These are phyloP conservation scores for Fusarium avenaceum DNA, from an alignment of 2,329 filamentous ascomycete species.

Conservation along the genomic window DNA sequence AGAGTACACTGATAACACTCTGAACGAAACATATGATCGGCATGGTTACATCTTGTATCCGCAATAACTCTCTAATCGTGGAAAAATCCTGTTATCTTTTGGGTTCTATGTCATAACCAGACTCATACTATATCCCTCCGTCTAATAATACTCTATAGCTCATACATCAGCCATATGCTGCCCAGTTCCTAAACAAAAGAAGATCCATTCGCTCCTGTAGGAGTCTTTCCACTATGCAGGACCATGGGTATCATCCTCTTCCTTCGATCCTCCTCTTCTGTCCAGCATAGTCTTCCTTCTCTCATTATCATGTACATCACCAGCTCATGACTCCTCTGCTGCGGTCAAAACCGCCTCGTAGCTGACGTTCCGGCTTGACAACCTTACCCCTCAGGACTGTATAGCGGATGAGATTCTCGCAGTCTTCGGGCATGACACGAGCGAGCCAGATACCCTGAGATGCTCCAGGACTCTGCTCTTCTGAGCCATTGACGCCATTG, in stretches of 20 bases:
- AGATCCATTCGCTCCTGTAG: slow-evolving; percentile 1
- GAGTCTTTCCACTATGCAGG: slow-evolving; percentile 3
- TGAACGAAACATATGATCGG: slow-evolving; percentile 5
- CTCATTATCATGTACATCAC: slow-evolving; percentile 61
- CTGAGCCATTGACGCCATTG: slow-evolving; percentile 23
- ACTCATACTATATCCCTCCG: slow-evolving; percentile 6
- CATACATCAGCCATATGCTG: slow-evolving; percentile 8
- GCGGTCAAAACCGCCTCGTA: slow-evolving; percentile 92
- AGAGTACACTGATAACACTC: not conserved
- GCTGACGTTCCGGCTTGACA: slow-evolving; percentile 86
- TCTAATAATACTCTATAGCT: not conserved
- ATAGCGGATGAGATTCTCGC: slow-evolving; percentile 90
- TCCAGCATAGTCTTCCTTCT: not conserved
- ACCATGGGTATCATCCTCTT: slow-evolving; percentile 17
- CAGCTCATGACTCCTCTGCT: slow-evolving; percentile 86
- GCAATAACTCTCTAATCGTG: not conserved
- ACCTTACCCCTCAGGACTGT: slow-evolving; percentile 95
- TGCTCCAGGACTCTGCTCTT: slow-evolving; percentile 67
- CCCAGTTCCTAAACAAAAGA: not conserved
- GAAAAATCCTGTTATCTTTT: not conserved
- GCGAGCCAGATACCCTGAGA: slow-evolving; percentile 95
- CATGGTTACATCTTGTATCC: slow-evolving; percentile 7
- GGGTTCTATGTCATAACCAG: slow-evolving; percentile 3
- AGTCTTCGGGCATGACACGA: slow-evolving; percentile 86
- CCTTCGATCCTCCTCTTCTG: slow-evolving; percentile 1